phyloP scores from a whole-genome alignment of 345 rosid genomes.

The Citrus sp. region DNA sequence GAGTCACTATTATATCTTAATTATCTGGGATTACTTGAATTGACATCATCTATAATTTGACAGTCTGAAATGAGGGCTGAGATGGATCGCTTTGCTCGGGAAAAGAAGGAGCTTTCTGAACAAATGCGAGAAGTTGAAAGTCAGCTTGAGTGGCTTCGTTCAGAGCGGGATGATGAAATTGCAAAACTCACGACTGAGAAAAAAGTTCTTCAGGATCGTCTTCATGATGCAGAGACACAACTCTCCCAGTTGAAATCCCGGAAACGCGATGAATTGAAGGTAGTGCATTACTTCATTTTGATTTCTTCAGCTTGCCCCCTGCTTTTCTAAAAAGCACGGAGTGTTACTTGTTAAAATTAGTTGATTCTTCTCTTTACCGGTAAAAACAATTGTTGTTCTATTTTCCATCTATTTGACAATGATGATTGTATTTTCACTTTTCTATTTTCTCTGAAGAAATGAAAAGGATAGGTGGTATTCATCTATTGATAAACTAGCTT shows the following conservation, averaged over 20 bases:
- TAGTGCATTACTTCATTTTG: constrained; percentile 17
- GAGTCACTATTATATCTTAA: constrained; percentile 4
- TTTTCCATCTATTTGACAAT: neutral
- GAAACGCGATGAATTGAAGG: constrained; percentile 96
- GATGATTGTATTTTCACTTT: neutral
- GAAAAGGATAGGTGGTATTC: neutral
- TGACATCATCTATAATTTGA: constrained; percentile 26
- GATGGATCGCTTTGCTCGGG: constrained; percentile 76
- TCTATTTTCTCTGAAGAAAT: neutral
- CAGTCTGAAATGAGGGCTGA: constrained; percentile 95
- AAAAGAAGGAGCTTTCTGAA: constrained; percentile 80
- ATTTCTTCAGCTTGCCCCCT: neutral
- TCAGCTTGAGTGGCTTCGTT: constrained; percentile 97
- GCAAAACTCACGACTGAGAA: constrained; percentile 68
- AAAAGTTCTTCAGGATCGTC: constrained; percentile 82
- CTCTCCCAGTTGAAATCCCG: constrained; percentile 80
- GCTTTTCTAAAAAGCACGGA: neutral
- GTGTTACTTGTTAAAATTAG: neutral
- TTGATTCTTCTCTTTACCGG: neutral
- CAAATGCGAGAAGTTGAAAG: constrained; percentile 84
- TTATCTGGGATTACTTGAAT: constrained; percentile 8
- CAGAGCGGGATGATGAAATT: constrained; percentile 87
- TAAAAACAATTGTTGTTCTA: neutral
- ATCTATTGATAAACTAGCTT: neutral
- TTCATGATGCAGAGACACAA: constrained; percentile 92